Conservation (phyloP, 495 filamentous ascomycete species). For the Tuber brumale region DNA sequence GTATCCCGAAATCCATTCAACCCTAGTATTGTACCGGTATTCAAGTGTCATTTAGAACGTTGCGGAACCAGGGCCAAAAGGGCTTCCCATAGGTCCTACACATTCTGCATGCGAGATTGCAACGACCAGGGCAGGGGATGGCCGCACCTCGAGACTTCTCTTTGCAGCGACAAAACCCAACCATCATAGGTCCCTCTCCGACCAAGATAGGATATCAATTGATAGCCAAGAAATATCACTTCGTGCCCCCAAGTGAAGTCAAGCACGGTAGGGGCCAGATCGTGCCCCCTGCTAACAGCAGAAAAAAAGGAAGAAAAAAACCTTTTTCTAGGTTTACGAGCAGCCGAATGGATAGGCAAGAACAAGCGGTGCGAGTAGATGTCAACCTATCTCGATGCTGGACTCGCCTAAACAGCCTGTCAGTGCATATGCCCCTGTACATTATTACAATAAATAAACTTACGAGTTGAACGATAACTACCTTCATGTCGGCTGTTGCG, state of each 20-base stretch:
- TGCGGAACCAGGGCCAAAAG: background rate
- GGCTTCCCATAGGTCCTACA: background rate
- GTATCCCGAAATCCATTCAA: background rate
- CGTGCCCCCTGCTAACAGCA: background rate
- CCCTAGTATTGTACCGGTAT: background rate
- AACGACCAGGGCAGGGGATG: background rate
- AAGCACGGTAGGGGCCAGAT: background rate
- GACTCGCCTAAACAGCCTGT: background rate
- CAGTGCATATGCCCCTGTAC: conserved; percentile 8
- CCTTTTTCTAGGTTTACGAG: conserved; percentile 6
- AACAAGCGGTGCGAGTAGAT: background rate
- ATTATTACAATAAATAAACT: background rate
- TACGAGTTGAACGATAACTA: conserved; percentile 4
- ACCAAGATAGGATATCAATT: background rate
- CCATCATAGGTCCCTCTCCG: background rate
- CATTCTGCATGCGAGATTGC: background rate
- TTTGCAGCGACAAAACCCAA: background rate
- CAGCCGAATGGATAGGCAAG: background rate
- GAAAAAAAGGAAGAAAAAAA: conserved; percentile 7
- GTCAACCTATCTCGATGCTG: background rate
- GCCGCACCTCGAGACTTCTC: background rate
- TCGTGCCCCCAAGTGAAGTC: conserved; percentile 6
- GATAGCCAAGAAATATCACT: conserved; percentile 27
- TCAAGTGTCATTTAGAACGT: background rate
- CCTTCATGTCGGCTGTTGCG: conserved; percentile 17